Evolutionary conservation across 164 flowering plant genomes (phyloP).

Genomic region (Sedum album): DNA sequence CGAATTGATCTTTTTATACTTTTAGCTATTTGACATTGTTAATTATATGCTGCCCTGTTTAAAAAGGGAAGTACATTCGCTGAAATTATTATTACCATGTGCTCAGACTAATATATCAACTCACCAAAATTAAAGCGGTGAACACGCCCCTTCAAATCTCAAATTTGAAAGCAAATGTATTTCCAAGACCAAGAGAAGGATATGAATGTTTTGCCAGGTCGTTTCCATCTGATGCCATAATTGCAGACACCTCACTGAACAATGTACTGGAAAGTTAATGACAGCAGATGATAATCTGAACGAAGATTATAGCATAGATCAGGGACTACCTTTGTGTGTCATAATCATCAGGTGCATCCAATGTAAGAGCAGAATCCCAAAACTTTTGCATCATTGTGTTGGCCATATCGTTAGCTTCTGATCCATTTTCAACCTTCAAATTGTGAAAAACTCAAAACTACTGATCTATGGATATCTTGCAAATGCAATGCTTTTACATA

Average conservation of each 20-base stretch:
- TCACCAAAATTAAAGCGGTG: slow-evolving; percentile 82
- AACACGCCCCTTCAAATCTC: slow-evolving; percentile 72
- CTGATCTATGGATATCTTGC: neutral
- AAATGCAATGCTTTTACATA: neutral
- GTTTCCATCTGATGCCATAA: slow-evolving; percentile 55
- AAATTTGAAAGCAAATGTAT: slow-evolving; percentile 80
- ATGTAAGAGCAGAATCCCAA: slow-evolving; percentile 91
- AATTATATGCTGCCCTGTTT: too few relatives aligned
- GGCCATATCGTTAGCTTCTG: slow-evolving; percentile 77
- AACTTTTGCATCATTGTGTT: slow-evolving; percentile 93
- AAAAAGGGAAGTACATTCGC: neutral
- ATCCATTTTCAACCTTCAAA: slow-evolving; percentile 60
- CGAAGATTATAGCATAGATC: neutral
- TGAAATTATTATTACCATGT: neutral
- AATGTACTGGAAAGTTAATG: slow-evolving; percentile 11
- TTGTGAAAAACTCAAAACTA: neutral
- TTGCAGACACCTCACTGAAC: slow-evolving; percentile 71
- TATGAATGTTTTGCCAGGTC: slow-evolving; percentile 49
- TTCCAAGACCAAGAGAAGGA: slow-evolving; percentile 84
- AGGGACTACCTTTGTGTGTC: slow-evolving; percentile 66
- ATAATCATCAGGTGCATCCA: slow-evolving; percentile 82
- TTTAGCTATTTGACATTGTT: too few relatives aligned
- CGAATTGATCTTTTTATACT: too few relatives aligned
- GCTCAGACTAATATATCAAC: slow-evolving; percentile 13
- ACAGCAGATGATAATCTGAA: neutral